Conservation (phyloP, 257 asterid species). For the Ballota nigra region DNA sequence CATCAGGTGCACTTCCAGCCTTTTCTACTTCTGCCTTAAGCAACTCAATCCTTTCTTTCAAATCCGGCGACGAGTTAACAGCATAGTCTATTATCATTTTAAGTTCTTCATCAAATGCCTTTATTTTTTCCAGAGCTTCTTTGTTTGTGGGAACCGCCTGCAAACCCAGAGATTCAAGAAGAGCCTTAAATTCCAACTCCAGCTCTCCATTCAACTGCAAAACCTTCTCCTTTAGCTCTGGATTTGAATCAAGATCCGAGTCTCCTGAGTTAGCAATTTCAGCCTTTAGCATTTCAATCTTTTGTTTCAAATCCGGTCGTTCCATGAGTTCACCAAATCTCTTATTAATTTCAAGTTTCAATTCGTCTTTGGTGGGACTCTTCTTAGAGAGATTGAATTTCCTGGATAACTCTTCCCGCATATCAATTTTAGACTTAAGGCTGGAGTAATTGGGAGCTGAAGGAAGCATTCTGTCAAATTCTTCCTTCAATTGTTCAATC, state of each 20-base stretch:
- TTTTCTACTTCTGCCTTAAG: slow-evolving; percentile 52
- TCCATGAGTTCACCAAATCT: slow-evolving; percentile 47
- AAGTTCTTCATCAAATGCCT: slow-evolving; percentile 48
- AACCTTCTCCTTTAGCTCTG: slow-evolving; percentile 58
- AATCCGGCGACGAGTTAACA: slow-evolving; percentile 49
- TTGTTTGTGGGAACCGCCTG: slow-evolving; percentile 31
- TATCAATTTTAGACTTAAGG: slow-evolving; percentile 52
- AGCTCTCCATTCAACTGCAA: slow-evolving; percentile 49
- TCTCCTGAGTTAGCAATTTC: slow-evolving; percentile 53
- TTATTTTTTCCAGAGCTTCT: slow-evolving; percentile 39
- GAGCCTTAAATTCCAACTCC: slow-evolving; percentile 41
- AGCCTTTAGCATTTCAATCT: slow-evolving; percentile 51
- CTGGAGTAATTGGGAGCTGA: slow-evolving; percentile 63
- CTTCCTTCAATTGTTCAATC: slow-evolving; percentile 51
- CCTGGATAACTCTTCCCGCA: slow-evolving; percentile 52
- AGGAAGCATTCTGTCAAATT: slow-evolving; percentile 54
- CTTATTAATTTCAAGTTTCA: slow-evolving; percentile 53
- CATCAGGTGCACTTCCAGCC: slow-evolving; percentile 50
- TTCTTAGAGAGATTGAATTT: slow-evolving; percentile 35
- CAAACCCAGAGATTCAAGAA: slow-evolving; percentile 54
- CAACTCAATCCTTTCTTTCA: slow-evolving; percentile 66
- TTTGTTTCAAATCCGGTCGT: slow-evolving; percentile 53
- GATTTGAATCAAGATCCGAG: slow-evolving; percentile 36
- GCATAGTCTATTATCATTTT: slow-evolving; percentile 44
- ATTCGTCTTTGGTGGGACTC: slow-evolving; percentile 34